A percentile compares a stretch with the other conserved stretches of the same genome.
Evolutionary conservation across 2,329 filamentous ascomycete genomes (phyloP).

Genomic region (Pyricularia pennisetigena): DNA sequence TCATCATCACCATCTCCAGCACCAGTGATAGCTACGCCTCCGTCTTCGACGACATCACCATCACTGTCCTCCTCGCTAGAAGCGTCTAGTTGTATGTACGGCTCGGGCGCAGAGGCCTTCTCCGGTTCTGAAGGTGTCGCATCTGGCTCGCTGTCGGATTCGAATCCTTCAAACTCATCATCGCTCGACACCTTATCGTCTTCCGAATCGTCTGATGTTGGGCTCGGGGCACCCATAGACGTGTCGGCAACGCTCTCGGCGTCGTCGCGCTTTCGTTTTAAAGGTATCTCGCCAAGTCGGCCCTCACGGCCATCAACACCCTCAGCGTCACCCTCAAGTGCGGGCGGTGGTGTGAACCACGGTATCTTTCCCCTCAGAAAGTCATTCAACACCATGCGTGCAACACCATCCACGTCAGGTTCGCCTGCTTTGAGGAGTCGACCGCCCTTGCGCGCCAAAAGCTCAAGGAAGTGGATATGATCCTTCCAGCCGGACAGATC

Average conservation of each 20-base stretch:
- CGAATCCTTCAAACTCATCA: conserved; percentile 39
- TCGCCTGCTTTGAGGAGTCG: conserved; percentile 86
- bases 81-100: conserved; percentile 11
- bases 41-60: conserved; percentile 8
- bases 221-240: conserved; percentile 15
- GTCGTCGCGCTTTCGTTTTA: conserved; percentile 62
- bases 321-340: conserved; percentile 38
- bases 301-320: conserved; percentile 64
- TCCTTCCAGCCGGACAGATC: conserved; percentile 72
- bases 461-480: conserved; percentile 74
- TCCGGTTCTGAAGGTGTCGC: background rate
- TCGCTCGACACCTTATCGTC: conserved; percentile 16
- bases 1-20: conserved; percentile 15
- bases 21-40: conserved; percentile 19
- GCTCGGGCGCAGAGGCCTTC: conserved; percentile 1
- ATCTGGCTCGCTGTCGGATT: conserved; percentile 27
- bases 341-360: conserved; percentile 83
- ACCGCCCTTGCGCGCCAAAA: conserved; percentile 78
- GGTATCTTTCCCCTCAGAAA: conserved; percentile 92
- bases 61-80: conserved; percentile 6
- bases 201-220: conserved; percentile 14
- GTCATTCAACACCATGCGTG: conserved; percentile 94
- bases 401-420: conserved; percentile 86
- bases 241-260: conserved; percentile 29
- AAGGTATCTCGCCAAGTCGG: conserved; percentile 75